These are phyloP conservation scores for Pseudogymnoascus sp. DNA, from an alignment of 2,329 filamentous ascomycete species.

Conservation along the genomic window DNA sequence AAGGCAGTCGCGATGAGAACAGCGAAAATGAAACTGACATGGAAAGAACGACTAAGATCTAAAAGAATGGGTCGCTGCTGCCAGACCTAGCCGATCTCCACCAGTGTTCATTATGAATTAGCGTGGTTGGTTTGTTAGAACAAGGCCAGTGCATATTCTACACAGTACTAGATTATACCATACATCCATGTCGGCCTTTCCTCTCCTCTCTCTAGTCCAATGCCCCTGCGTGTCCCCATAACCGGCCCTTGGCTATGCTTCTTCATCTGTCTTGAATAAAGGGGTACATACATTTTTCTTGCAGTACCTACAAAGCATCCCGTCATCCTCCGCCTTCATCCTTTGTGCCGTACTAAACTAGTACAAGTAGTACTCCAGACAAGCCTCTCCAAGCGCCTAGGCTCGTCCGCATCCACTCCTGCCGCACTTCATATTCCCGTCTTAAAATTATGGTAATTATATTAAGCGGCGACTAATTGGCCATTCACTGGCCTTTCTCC, in stretches of 20 bases:
- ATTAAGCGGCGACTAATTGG: not conserved
- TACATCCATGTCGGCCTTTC: not conserved
- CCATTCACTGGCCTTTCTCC: not conserved
- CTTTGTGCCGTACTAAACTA: not conserved
- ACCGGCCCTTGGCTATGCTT: not conserved
- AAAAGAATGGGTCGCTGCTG: not conserved
- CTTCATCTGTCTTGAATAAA: not conserved
- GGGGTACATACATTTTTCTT: not conserved
- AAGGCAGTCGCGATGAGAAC: not conserved
- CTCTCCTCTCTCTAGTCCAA: not conserved
- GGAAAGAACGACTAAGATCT: not conserved
- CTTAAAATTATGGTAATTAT: not conserved
- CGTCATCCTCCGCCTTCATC: not conserved
- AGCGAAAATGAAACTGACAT: not conserved
- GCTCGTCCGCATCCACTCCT: not conserved
- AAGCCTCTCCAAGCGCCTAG: conserved; percentile 4
- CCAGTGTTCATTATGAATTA: not conserved
- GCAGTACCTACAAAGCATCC: not conserved
- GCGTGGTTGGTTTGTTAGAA: not conserved
- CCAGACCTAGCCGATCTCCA: not conserved
- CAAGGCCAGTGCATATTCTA: not conserved
- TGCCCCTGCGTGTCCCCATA: not conserved
- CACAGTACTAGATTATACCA: not conserved
- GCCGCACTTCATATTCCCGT: not conserved
- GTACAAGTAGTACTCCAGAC: not conserved